Conservation (phyloP, 805 yeast genomes). For the Allodekkera sacchari region DNA sequence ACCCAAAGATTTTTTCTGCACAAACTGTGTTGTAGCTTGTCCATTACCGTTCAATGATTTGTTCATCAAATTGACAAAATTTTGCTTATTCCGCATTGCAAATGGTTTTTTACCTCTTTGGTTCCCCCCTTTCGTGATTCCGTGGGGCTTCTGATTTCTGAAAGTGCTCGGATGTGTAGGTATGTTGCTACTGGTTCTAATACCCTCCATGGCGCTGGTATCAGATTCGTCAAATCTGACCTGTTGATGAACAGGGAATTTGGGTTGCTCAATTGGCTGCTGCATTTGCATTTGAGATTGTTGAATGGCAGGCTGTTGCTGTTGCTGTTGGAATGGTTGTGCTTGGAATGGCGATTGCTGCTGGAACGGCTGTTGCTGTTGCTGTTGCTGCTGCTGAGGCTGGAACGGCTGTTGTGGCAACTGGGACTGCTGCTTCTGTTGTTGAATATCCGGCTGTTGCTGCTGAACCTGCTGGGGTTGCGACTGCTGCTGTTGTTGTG, state of each 20-base stretch:
- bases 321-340: slow-evolving; percentile 14
- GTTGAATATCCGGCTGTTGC: slow-evolving; percentile 4
- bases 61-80: slow-evolving; percentile 29
- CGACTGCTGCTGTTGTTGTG: slow-evolving; percentile 4
- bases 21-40: slow-evolving; percentile 25
- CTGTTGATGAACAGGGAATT: slow-evolving; percentile 12
- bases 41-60: slow-evolving; percentile 22
- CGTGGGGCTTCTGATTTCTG: slow-evolving; percentile 10
- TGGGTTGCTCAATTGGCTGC: slow-evolving; percentile 2
- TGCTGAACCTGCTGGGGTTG: slow-evolving; percentile 9
- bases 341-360: slow-evolving; percentile 12
- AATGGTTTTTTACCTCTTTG: slow-evolving; percentile 15
- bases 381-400: slow-evolving; percentile 5
- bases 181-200: slow-evolving; percentile 6
- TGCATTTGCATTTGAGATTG: slow-evolving; percentile 2
- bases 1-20: slow-evolving; percentile 44
- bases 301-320: slow-evolving; percentile 1
- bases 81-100: slow-evolving; percentile 32
- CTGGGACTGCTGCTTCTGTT: slow-evolving; percentile 8
- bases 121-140: slow-evolving; percentile 10
- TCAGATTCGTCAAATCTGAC: slow-evolving; percentile 23
- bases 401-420: slow-evolving; percentile 8
- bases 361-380: slow-evolving; percentile 11
- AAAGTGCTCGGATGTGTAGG: slow-evolving; percentile 18
- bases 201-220: slow-evolving; percentile 12